Percentiles rank a stretch among this genome's conserved stretches.
phyloP scores from a whole-genome alignment of 2,329 filamentous ascomycete species.

The Lecanoromycetidae sp. region DNA sequence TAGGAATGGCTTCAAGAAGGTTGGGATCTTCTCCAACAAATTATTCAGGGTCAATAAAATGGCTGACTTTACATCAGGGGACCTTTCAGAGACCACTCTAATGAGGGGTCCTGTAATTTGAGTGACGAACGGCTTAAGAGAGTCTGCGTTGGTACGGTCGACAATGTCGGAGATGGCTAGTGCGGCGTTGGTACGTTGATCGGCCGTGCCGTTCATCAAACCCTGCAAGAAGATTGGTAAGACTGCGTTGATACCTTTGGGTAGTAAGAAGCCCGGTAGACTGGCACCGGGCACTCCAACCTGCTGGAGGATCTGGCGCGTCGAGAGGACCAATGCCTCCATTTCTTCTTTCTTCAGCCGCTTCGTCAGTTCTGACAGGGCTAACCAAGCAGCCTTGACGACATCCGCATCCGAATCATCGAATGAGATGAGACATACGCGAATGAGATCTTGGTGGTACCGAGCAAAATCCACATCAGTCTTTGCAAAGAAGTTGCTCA shows the following conservation, averaged over 20 bases:
- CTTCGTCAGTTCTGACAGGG: constrained; percentile 76
- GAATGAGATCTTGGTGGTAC: constrained; percentile 92
- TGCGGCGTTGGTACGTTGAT: constrained; percentile 84
- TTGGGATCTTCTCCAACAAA: constrained; percentile 88
- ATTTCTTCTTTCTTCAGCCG: constrained; percentile 93
- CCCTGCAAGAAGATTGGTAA: constrained; percentile 95
- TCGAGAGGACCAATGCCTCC: constrained; percentile 81
- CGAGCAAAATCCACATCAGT: constrained; percentile 81
- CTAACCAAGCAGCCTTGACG: constrained; percentile 80
- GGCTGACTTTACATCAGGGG: constrained; percentile 86
- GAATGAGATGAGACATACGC: constrained; percentile 80
- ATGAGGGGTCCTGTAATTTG: constrained; percentile 96
- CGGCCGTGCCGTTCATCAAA: constrained; percentile 87
- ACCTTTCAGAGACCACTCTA: constrained; percentile 91
- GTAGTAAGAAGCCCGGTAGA: constrained; percentile 74
- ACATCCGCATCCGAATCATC: constrained; percentile 74
- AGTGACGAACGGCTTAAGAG: constrained; percentile 87
- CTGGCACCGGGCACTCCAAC: constrained; percentile 78
- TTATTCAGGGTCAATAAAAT: constrained; percentile 92
- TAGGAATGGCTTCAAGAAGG: constrained; percentile 89
- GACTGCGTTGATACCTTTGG: constrained; percentile 94
- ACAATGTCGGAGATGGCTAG: constrained; percentile 92
- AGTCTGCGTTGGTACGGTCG: constrained; percentile 76
- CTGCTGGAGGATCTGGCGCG: constrained; percentile 71
- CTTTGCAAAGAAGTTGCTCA: constrained; percentile 74